Evolutionary conservation across 495 filamentous ascomycete genomes (phyloP).

Genomic region (Aspergillus nanangensis): DNA sequence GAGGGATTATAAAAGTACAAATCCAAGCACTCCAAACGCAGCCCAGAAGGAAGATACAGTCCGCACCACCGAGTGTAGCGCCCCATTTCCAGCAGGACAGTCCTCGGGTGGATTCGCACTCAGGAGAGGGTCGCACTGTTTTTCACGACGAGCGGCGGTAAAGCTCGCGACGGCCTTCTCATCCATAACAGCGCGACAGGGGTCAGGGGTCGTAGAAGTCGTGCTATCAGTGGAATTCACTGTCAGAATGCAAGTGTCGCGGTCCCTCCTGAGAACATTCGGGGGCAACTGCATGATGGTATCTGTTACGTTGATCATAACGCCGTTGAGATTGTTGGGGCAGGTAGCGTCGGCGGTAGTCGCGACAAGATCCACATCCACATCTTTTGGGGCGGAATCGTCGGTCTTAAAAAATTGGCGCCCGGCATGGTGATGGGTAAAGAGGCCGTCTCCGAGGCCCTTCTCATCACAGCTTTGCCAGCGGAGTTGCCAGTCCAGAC

Average conservation of each 20-base stretch:
- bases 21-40: not conserved
- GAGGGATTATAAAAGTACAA: not conserved
- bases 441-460: too few relatives aligned
- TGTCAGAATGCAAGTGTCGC: conserved; percentile 16
- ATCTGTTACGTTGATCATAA: conserved; percentile 22
- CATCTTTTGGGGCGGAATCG: conserved; percentile 13
- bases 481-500: conserved; percentile 17
- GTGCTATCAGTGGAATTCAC: conserved; percentile 6
- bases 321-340: conserved; percentile 12
- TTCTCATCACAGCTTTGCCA: not conserved
- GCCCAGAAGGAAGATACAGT: not conserved
- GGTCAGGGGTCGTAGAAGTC: conserved; percentile 10
- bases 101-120: not conserved
- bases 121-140: not conserved
- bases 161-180: conserved; percentile 13
- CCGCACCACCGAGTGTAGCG: not conserved
- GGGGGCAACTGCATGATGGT: conserved; percentile 11
- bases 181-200: conserved; percentile 13
- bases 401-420: conserved; percentile 14
- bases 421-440: not conserved
- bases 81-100: too few relatives aligned
- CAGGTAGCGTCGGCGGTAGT: conserved; percentile 22
- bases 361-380: conserved; percentile 23
- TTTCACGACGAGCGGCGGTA: conserved; percentile 15
- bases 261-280: too few relatives aligned